These are phyloP conservation scores for Umbilicus rupestris DNA, from an alignment of 164 flowering plant genomes.

Conservation along the genomic window DNA sequence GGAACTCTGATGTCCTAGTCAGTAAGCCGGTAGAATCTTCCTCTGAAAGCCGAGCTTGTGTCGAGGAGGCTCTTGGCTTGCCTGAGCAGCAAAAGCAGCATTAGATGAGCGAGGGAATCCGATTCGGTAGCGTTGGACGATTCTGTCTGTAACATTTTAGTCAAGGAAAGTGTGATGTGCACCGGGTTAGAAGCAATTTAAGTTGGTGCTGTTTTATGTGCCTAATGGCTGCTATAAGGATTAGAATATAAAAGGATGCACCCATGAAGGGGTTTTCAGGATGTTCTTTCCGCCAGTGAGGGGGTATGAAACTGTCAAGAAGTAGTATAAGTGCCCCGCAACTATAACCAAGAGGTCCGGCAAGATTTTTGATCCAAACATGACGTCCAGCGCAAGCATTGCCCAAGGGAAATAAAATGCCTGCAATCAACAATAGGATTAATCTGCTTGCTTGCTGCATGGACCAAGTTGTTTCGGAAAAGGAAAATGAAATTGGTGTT, in stretches of 20 bases:
- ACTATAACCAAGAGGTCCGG: slow-evolving; percentile 85
- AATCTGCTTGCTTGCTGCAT: background rate
- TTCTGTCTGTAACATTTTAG: slow-evolving; percentile 10
- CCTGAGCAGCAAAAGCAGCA: background rate
- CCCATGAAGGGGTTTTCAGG: slow-evolving; percentile 73
- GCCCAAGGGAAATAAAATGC: slow-evolving; percentile 98
- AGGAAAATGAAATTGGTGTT: background rate
- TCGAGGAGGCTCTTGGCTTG: background rate
- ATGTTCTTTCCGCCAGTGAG: slow-evolving; percentile 71
- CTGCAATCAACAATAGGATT: slow-evolving; percentile 24
- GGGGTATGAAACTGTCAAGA: slow-evolving; percentile 85
- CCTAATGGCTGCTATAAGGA: background rate
- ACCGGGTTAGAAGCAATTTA: background rate
- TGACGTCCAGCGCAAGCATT: slow-evolving; percentile 87
- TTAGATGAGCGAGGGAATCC: slow-evolving; percentile 11
- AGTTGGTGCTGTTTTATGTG: background rate
- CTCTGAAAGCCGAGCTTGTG: slow-evolving; percentile 12
- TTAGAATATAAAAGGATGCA: slow-evolving; percentile 68
- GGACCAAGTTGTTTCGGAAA: background rate
- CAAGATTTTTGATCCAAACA: slow-evolving; percentile 67
- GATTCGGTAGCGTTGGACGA: slow-evolving; percentile 11
- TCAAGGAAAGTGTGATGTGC: slow-evolving; percentile 10
- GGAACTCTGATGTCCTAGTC: too few relatives aligned
- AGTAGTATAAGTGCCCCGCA: slow-evolving; percentile 93
- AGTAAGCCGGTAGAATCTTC: slow-evolving; percentile 13